Percentiles rank a stretch among this genome's conserved stretches.
Evolutionary conservation across 2,329 filamentous ascomycete species (phyloP).

Genomic region (Verticillium zaregamsianum): DNA sequence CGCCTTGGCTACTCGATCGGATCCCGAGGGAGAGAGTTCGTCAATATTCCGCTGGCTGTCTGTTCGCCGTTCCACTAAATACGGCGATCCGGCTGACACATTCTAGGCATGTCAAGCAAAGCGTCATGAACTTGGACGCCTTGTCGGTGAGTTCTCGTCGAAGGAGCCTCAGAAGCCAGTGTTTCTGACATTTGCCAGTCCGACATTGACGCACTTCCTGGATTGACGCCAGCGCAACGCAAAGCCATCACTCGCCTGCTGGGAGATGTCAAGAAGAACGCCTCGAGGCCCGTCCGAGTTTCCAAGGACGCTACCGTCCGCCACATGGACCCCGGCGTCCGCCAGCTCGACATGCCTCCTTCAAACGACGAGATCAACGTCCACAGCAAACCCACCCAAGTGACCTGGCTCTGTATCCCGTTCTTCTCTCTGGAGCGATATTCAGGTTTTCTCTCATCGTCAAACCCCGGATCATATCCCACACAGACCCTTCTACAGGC

Average conservation of each 20-base stretch:
- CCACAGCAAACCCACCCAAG: constrained; percentile 13
- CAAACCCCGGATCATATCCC: constrained; percentile 31
- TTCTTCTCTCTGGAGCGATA: constrained; percentile 43
- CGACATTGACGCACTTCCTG: constrained; percentile 13
- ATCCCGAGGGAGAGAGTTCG: constrained; percentile 22
- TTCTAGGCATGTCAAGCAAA: constrained; percentile 31
- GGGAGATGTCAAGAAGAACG: constrained; percentile 30
- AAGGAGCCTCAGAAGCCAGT: neutral
- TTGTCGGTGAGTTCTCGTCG: constrained; percentile 28
- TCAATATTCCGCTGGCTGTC: constrained; percentile 39
- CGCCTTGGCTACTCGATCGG: constrained; percentile 29
- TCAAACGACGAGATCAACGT: constrained; percentile 8
- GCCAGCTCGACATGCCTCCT: constrained; percentile 28
- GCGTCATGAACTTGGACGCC: constrained; percentile 36
- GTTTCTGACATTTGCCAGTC: neutral
- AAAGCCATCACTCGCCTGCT: constrained; percentile 30
- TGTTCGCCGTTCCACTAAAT: constrained; percentile 1
- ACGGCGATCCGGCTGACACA: constrained; percentile 9
- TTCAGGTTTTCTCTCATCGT: constrained; percentile 28
- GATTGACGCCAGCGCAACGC: constrained; percentile 28
- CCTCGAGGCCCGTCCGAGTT: constrained; percentile 31
- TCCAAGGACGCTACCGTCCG: constrained; percentile 32
- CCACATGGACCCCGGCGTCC: constrained; percentile 34
- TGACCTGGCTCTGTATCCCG: constrained; percentile 40
- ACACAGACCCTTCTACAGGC: constrained; percentile 38